Conservation (phyloP, 2,329 filamentous ascomycete genomes). For the Calonectria pauciramosa region DNA sequence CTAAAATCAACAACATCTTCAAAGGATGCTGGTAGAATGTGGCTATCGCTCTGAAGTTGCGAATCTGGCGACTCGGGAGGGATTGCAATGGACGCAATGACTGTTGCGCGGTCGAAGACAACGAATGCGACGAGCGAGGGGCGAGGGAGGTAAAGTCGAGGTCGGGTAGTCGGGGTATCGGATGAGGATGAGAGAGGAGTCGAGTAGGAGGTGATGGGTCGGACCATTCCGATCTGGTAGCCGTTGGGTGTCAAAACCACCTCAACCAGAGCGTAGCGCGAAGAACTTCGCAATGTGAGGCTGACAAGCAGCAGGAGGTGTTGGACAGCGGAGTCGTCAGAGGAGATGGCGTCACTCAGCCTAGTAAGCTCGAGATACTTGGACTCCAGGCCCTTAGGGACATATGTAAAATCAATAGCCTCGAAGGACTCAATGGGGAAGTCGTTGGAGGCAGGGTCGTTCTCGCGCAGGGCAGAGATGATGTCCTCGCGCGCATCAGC, state of each 20-base stretch:
- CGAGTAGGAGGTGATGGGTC: constrained; percentile 76
- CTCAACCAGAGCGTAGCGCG: constrained; percentile 83
- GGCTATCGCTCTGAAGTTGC: constrained; percentile 79
- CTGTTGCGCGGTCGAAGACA: constrained; percentile 82
- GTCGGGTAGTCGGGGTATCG: constrained; percentile 56
- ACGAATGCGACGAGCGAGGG: constrained; percentile 86
- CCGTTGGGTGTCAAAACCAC: constrained; percentile 69
- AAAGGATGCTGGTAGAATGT: constrained; percentile 75
- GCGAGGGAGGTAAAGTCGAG: constrained; percentile 82
- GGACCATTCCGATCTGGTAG: constrained; percentile 73
- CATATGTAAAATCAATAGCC: constrained; percentile 84
- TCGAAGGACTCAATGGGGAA: constrained; percentile 74
- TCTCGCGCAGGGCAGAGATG: constrained; percentile 70
- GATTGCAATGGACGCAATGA: constrained; percentile 80
- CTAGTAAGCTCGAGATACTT: constrained; percentile 66
- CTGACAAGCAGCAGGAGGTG: constrained; percentile 74
- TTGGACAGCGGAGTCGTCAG: constrained; percentile 65
- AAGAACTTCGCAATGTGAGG: constrained; percentile 64
- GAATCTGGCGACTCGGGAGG: constrained; percentile 79
- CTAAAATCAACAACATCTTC: constrained; percentile 91
- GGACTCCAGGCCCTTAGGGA: constrained; percentile 65
- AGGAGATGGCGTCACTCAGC: constrained; percentile 63
- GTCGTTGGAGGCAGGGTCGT: constrained; percentile 62
- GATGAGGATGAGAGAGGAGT: constrained; percentile 60
- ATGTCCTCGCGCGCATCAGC: constrained; percentile 78